These are phyloP conservation scores for Kitagawia praeruptora DNA, from an alignment of 129 eudicot genomes.

Conservation along the genomic window DNA sequence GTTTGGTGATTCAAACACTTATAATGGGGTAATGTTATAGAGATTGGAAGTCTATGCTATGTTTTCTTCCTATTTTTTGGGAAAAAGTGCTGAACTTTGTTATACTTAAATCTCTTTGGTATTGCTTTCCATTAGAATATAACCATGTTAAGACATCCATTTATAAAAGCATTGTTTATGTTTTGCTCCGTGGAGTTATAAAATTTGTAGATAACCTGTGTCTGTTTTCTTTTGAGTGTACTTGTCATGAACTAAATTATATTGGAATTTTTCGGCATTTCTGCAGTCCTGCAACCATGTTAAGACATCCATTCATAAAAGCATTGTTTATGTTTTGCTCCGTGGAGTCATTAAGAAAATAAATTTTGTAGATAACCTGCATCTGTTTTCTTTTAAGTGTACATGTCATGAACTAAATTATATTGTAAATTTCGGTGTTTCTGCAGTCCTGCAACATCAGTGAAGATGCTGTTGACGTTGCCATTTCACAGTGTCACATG, in stretches of 20 bases:
- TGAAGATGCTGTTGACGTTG: conserved; percentile 77
- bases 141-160: neutral
- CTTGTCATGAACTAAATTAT: neutral
- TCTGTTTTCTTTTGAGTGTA: neutral
- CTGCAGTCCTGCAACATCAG: conserved; percentile 75
- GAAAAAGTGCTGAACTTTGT: neutral
- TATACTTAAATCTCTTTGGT: neutral
- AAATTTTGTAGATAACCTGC: neutral
- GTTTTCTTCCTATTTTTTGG: neutral
- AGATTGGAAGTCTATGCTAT: neutral
- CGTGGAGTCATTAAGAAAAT: neutral
- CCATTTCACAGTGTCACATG: conserved; percentile 60
- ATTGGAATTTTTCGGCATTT: neutral
- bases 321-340: neutral
- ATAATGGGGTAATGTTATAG: neutral
- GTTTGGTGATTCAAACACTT: neutral
- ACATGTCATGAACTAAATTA: neutral
- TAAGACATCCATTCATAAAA: neutral
- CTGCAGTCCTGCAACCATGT: conserved; percentile 57
- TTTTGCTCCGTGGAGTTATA: neutral
- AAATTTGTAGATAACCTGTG: neutral
- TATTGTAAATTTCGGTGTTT: neutral
- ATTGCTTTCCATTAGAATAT: neutral
- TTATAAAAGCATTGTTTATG: neutral
- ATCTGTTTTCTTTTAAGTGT: neutral